These are phyloP conservation scores for Paramecium pentaurelia DNA, from an alignment of 73 alveolate species.

Conservation along the genomic window DNA sequence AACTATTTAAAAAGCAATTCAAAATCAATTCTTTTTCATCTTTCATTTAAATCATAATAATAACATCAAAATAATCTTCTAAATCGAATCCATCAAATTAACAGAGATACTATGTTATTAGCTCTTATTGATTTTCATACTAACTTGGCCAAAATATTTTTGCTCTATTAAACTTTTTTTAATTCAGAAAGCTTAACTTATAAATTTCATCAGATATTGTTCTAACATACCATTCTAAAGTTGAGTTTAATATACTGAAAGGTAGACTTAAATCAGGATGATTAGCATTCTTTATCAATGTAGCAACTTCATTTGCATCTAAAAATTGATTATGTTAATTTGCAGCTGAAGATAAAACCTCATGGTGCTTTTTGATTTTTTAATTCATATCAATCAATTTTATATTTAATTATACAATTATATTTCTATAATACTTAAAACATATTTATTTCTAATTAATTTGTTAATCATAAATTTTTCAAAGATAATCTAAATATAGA, in stretches of 20 bases:
- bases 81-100: conserved; percentile 4
- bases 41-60: neutral
- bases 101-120: neutral
- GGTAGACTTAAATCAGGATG: neutral
- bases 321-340: neutral
- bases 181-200: neutral
- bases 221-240: neutral
- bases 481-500: neutral
- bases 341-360: neutral
- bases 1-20: neutral
- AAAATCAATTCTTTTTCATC: neutral
- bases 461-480: neutral
- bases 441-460: neutral
- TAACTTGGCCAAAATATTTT: conserved; percentile 18
- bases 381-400: neutral
- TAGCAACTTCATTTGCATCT: neutral
- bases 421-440: neutral
- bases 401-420: neutral
- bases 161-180: neutral
- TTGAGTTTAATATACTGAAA: neutral
- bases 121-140: neutral
- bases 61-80: conserved; percentile 7
- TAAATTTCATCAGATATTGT: neutral
- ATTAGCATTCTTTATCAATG: neutral
- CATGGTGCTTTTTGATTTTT: neutral